Conservation (phyloP, 352 stramenopile species). For the Phytophthora rubi region DNA sequence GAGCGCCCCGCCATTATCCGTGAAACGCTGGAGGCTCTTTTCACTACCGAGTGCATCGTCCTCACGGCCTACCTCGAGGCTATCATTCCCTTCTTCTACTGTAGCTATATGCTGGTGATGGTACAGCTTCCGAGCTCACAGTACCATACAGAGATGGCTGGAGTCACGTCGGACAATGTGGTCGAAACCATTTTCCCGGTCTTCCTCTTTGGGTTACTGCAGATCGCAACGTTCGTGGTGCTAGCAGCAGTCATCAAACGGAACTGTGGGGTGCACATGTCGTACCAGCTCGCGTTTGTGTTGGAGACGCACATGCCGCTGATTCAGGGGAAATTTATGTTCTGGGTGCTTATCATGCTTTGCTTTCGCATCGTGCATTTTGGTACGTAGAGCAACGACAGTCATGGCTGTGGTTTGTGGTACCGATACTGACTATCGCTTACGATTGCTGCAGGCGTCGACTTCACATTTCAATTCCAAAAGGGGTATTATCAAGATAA, state of each 20-base stretch:
- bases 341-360: conserved; percentile 18
- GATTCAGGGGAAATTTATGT: conserved; percentile 30
- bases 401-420: not conserved
- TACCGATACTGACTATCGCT: not conserved
- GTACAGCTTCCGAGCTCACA: conserved; percentile 24
- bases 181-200: conserved; percentile 15
- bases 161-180: conserved; percentile 11
- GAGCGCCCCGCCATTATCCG: conserved; percentile 2
- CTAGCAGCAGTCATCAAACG: conserved; percentile 30
- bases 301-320: conserved; percentile 33
- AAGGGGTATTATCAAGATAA: not conserved
- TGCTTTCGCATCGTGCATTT: conserved; percentile 25
- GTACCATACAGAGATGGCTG: conserved; percentile 26
- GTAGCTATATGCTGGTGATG: conserved; percentile 28
- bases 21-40: conserved; percentile 27
- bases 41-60: conserved; percentile 40
- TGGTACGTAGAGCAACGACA: conserved; percentile 1
- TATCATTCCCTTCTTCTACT: conserved; percentile 45
- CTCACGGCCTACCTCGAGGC: conserved; percentile 46
- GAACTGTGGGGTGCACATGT: conserved; percentile 23
- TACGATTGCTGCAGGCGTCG: conserved; percentile 7
- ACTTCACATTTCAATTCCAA: conserved; percentile 22
- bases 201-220: conserved; percentile 27
- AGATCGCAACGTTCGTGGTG: conserved; percentile 32
- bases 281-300: conserved; percentile 45